Conservation (phyloP, 495 filamentous ascomycete species). For the Penicillium angulare region DNA sequence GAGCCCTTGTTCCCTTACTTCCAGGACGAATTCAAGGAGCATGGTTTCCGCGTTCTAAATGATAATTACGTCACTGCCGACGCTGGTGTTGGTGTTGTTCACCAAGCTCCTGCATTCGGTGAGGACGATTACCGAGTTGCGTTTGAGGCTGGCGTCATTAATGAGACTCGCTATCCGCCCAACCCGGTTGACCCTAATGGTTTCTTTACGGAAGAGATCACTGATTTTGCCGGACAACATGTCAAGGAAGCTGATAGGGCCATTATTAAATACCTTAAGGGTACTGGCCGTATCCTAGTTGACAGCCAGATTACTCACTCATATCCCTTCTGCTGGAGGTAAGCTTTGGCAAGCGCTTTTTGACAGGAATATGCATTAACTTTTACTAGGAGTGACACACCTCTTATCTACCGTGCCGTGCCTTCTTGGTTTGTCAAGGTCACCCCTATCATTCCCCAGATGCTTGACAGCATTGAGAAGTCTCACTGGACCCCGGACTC, state of each 20-base stretch:
- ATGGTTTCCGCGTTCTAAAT: slow-evolving; percentile 81
- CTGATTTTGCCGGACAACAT: slow-evolving; percentile 83
- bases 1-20: slow-evolving; percentile 92
- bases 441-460: slow-evolving; percentile 77
- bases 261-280: slow-evolving; percentile 90
- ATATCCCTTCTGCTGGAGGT: slow-evolving; percentile 94
- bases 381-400: slow-evolving; percentile 58
- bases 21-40: slow-evolving; percentile 87
- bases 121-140: slow-evolving; percentile 95
- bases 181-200: slow-evolving; percentile 88
- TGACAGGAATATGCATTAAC: background rate
- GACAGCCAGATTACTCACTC: slow-evolving; percentile 91
- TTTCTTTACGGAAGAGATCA: slow-evolving; percentile 74
- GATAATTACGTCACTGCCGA: slow-evolving; percentile 89
- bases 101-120: slow-evolving; percentile 93
- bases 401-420: slow-evolving; percentile 91
- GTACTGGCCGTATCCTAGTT: slow-evolving; percentile 74
- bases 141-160: slow-evolving; percentile 73
- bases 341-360: slow-evolving; percentile 19
- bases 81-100: slow-evolving; percentile 92
- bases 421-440: slow-evolving; percentile 96
- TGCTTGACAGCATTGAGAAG: slow-evolving; percentile 84
- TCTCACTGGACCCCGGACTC: slow-evolving; percentile 94
- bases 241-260: slow-evolving; percentile 94
- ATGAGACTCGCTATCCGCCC: slow-evolving; percentile 71